phyloP scores from a whole-genome alignment of 2,329 filamentous ascomycete genomes.

The Phialocephala subalpina region DNA sequence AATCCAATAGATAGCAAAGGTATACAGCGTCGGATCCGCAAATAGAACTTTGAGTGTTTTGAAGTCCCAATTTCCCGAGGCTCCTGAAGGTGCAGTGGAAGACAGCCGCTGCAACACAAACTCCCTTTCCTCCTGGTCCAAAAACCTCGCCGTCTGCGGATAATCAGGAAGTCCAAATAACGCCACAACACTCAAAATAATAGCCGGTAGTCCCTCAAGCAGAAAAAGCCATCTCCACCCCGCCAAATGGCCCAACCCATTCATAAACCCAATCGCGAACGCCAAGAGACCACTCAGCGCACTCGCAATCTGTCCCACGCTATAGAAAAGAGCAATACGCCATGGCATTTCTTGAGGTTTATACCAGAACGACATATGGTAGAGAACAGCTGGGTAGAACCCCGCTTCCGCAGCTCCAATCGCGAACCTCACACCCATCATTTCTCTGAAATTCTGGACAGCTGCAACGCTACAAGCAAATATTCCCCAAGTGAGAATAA shows the following conservation, averaged over 20 bases:
- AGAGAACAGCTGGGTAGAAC: conserved; percentile 47
- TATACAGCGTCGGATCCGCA: conserved; percentile 47
- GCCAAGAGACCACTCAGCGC: conserved; percentile 48
- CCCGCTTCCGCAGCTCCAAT: conserved; percentile 49
- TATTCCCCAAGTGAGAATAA: conserved; percentile 46
- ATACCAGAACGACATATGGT: conserved; percentile 51
- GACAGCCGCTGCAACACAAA: conserved; percentile 42
- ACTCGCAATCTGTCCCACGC: conserved; percentile 45
- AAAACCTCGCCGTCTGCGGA: conserved; percentile 43
- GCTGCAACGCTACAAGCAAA: conserved; percentile 48
- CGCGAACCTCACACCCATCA: conserved; percentile 49
- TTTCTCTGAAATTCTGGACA: conserved; percentile 45
- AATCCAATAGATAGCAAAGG: conserved; percentile 50
- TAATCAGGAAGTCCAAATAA: conserved; percentile 46
- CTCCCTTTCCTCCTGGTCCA: conserved; percentile 41
- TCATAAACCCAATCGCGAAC: conserved; percentile 49
- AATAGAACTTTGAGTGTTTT: conserved; percentile 43
- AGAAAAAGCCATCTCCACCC: conserved; percentile 50
- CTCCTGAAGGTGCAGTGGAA: conserved; percentile 42
- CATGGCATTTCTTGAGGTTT: conserved; percentile 46
- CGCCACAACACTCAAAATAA: conserved; percentile 43
- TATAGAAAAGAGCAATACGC: conserved; percentile 49
- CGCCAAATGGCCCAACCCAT: conserved; percentile 43
- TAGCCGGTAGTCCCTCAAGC: conserved; percentile 47
- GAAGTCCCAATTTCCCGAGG: conserved; percentile 46